phyloP scores from a whole-genome alignment of 148 eudicot species.

The Rhododendron vialii region DNA sequence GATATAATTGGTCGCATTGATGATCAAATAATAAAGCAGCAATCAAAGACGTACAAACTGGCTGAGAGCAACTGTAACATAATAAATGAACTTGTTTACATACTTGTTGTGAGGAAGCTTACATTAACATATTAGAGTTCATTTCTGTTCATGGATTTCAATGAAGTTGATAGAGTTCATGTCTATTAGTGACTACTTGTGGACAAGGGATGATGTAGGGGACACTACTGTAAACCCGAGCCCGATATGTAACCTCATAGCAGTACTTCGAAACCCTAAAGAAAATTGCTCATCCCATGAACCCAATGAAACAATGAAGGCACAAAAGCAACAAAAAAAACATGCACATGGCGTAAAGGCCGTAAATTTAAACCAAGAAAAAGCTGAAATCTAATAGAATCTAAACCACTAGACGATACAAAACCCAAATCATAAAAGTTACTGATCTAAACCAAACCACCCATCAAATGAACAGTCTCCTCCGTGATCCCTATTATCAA shows the following conservation, averaged over 20 bases:
- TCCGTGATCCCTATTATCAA: not conserved
- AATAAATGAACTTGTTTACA: not conserved
- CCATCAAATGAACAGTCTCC: not conserved
- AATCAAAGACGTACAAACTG: not conserved
- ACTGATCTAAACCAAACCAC: not conserved
- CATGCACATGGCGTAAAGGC: not conserved
- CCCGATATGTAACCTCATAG: not conserved
- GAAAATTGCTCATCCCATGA: not conserved
- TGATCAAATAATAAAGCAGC: not conserved
- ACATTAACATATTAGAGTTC: not conserved
- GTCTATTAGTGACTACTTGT: not conserved
- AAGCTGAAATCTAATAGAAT: not conserved
- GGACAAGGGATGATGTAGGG: not conserved
- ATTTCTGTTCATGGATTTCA: not conserved
- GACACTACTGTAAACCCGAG: not conserved
- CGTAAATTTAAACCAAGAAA: not conserved
- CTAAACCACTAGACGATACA: not conserved
- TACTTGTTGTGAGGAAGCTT: not conserved
- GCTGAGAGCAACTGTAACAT: not conserved
- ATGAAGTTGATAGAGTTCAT: not conserved
- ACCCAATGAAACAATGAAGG: not conserved
- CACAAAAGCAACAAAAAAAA: not conserved
- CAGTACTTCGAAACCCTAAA: not conserved
- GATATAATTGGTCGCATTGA: not conserved
- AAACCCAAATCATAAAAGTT: slow-evolving; percentile 5